A percentile compares a stretch with the other conserved stretches of the same genome.
Evolutionary conservation across 192 early-diverging fungal species (phyloP).

Genomic region (Coemansia sp.): DNA sequence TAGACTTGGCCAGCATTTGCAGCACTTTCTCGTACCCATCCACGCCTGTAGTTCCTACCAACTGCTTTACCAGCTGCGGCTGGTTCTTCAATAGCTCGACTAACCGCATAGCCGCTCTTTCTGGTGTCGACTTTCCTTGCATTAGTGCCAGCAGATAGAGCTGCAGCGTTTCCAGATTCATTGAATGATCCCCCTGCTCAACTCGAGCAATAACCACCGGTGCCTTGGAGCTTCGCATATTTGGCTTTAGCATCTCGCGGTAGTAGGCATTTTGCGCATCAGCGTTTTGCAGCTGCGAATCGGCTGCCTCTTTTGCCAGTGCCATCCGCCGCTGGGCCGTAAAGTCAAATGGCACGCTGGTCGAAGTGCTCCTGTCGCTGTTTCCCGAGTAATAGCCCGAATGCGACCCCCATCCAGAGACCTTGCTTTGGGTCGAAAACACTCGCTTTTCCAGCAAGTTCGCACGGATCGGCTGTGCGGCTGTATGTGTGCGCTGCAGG

Average conservation of each 20-base stretch:
- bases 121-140: conserved; percentile 35
- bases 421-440: conserved; percentile 30
- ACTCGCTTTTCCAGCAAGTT: background rate
- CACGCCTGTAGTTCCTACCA: conserved; percentile 25
- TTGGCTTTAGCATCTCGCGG: conserved; percentile 39
- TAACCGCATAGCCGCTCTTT: conserved; percentile 45
- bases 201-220: conserved; percentile 43
- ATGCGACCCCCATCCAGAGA: conserved; percentile 39
- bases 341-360: conserved; percentile 20
- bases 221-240: conserved; percentile 26
- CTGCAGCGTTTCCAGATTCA: conserved; percentile 41
- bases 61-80: conserved; percentile 35
- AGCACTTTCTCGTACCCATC: conserved; percentile 42
- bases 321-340: conserved; percentile 32
- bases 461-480: no score
- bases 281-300: conserved; percentile 17
- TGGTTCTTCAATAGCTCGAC: conserved; percentile 40
- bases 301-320: conserved; percentile 28
- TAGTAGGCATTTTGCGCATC: conserved; percentile 50
- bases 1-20: conserved; percentile 36
- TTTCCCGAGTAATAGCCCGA: conserved; percentile 16
- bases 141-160: conserved; percentile 49
- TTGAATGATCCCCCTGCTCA: conserved; percentile 38
- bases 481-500: background rate
- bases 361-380: conserved; percentile 1